Evolutionary conservation across 352 stramenopile genomes (phyloP), one percentile per base, ranked within the genome.

Genomic region (Phytophthora pseudosyringae): DNA sequence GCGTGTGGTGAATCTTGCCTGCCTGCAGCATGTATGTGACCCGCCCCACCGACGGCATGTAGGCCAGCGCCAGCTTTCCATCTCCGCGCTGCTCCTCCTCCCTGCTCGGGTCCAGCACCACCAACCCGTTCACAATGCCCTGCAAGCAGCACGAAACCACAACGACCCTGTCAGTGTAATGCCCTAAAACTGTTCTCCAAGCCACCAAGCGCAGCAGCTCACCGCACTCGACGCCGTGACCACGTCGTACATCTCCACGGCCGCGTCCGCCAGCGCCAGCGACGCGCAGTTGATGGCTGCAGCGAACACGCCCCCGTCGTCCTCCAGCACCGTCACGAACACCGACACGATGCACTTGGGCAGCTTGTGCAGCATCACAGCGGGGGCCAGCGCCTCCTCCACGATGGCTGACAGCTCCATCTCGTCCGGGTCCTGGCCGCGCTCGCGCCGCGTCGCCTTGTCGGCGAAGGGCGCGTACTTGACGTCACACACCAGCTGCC

Each of bases 241-340:
- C 26, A 97, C 75, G 69, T 97, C 91, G 51, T 91, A 95, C 78
- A 98, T 95, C 72, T 98, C 91, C n/a, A 98, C 87, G 0, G 88
- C 89, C 6, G 89, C 90, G 48, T 98, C 88, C 7, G 88, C 85
- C 5, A 98, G 76, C 21, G 91, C 91, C 28, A 98, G 73, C 18
- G 89, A 97, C 29, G 91, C 91, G 41, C 81, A 92, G 52, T 92
- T 94, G 53, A 97, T 89, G 15, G 88, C 84, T 4, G 90, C 85
- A 12, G 86, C 81, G 12, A 96, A 78, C 11, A 94, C 89, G 10
- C 88, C 81, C 39, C 91, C 91, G 53, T 97, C 88, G 28, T 86
- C 82, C 54, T 95, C 81, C 16, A 98, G 78, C 57, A 98, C 87
- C 12, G 93, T 90, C 26, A 94, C 80, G 59, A 95, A 94, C 59